Conservation (phyloP, 495 filamentous ascomycete species). For the Podospora pseudopauciseta region DNA sequence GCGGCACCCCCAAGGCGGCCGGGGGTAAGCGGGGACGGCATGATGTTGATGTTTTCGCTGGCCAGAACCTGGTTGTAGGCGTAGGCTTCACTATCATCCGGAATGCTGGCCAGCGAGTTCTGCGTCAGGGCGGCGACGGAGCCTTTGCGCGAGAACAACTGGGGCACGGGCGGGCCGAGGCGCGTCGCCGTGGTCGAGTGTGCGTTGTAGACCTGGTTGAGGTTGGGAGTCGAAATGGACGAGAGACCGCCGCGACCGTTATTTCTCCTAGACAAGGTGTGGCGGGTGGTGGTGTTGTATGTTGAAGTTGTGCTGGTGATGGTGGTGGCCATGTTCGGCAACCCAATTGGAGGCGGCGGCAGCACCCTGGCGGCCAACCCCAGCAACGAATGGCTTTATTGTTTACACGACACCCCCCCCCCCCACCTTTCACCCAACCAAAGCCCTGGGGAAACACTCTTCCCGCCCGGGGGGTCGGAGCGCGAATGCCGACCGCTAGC, state of each 20-base stretch:
- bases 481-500: background rate
- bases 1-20: slow-evolving; percentile 28
- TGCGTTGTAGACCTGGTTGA: slow-evolving; percentile 47
- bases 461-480: slow-evolving; percentile 1
- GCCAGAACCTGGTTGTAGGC: slow-evolving; percentile 49
- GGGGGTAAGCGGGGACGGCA: slow-evolving; percentile 31
- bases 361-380: slow-evolving; percentile 16
- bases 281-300: slow-evolving; percentile 72
- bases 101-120: slow-evolving; percentile 54
- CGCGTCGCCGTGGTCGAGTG: slow-evolving; percentile 29
- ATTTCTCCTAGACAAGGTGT: slow-evolving; percentile 49
- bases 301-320: slow-evolving; percentile 50
- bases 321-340: slow-evolving; percentile 32
- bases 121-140: slow-evolving; percentile 63
- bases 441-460: background rate
- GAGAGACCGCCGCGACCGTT: slow-evolving; percentile 42
- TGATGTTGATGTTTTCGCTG: slow-evolving; percentile 31
- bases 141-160: slow-evolving; percentile 59
- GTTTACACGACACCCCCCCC: slow-evolving; percentile 25
- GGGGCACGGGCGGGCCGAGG: slow-evolving; percentile 32
- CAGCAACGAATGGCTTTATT: slow-evolving; percentile 17
- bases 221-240: slow-evolving; percentile 58
- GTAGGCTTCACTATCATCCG: slow-evolving; percentile 60
- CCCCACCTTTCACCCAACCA: slow-evolving; percentile 11
- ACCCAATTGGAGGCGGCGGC: slow-evolving; percentile 10